Conservation (phyloP, 2,329 filamentous ascomycete genomes). For the Trichocomaceae sp. region DNA sequence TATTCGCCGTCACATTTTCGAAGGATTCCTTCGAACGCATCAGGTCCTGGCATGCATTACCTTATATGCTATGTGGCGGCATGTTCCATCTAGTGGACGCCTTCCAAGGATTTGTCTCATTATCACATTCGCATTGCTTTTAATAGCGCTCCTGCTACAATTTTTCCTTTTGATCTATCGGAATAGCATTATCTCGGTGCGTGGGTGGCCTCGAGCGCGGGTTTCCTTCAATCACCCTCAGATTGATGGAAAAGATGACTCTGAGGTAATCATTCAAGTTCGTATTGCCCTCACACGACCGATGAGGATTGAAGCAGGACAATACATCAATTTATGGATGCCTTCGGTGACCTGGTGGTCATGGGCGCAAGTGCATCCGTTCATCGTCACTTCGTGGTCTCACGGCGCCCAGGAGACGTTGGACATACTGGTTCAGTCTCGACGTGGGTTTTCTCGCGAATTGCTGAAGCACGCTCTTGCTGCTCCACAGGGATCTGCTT, state of each 20-base stretch:
- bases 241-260: slow-evolving; percentile 1
- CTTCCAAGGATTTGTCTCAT: neutral
- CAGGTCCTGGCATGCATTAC: neutral
- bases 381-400: slow-evolving; percentile 24
- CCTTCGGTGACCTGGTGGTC: slow-evolving; percentile 20
- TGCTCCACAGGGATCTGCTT: slow-evolving; percentile 9
- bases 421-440: slow-evolving; percentile 28
- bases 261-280: neutral
- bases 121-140: too few species aligned
- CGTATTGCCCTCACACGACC: slow-evolving; percentile 18
- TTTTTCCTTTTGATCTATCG: neutral
- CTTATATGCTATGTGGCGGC: neutral
- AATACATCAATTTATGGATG: slow-evolving; percentile 27
- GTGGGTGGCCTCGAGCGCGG: neutral
- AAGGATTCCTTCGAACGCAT: neutral
- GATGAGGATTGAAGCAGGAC: slow-evolving; percentile 20
- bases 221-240: too few species aligned
- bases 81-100: neutral
- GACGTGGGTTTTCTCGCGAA: slow-evolving; percentile 5
- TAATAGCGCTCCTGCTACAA: neutral
- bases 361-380: slow-evolving; percentile 22
- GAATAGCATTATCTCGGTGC: neutral
- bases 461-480: slow-evolving; percentile 23
- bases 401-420: slow-evolving; percentile 19
- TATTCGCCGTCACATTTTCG: neutral